A percentile compares a stretch with the other conserved stretches of the same genome.
phyloP scores from a whole-genome alignment of 1,139 yeast genomes.

The Suhomyces yuchorum region DNA sequence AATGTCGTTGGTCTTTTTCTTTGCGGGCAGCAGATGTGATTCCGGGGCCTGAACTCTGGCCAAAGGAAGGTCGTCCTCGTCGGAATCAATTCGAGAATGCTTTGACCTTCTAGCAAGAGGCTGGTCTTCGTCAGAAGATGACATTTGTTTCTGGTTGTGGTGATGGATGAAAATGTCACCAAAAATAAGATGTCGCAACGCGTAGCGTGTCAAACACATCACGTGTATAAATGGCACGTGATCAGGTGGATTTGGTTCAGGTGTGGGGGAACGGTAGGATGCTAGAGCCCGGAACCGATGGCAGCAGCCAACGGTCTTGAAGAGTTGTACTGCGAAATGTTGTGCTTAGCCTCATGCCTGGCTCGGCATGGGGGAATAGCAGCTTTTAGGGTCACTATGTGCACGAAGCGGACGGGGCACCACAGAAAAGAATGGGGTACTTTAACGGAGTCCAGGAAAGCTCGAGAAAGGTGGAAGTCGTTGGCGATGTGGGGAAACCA shows the following conservation, averaged over 20 bases:
- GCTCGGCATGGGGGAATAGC: too few relatives aligned
- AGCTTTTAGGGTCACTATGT: too few relatives aligned
- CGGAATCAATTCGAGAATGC: conserved; percentile 8
- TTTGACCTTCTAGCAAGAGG: conserved; percentile 9
- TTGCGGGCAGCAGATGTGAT: neutral
- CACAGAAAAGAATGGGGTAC: too few relatives aligned
- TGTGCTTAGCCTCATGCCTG: too few relatives aligned
- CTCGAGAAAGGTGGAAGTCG: neutral
- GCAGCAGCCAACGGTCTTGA: too few relatives aligned
- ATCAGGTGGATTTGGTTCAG: neutral
- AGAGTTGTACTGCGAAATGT: too few relatives aligned
- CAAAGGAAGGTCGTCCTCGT: conserved; percentile 18
- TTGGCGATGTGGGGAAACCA: neutral
- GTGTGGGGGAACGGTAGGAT: too few relatives aligned
- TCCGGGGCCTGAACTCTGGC: conserved; percentile 6
- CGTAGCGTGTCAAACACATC: neutral
- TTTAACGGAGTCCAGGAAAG: too few relatives aligned
- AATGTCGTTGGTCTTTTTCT: conserved; percentile 7
- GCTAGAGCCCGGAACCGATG: too few relatives aligned
- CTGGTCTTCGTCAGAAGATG: conserved; percentile 11
- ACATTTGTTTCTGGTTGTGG: conserved; percentile 3
- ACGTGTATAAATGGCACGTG: too few relatives aligned
- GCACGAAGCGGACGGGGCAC: too few relatives aligned
- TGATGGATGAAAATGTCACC: neutral
- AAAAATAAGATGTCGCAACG: neutral